Conservation (phyloP, 164 flowering plant species). For the Vitis cinerea region DNA sequence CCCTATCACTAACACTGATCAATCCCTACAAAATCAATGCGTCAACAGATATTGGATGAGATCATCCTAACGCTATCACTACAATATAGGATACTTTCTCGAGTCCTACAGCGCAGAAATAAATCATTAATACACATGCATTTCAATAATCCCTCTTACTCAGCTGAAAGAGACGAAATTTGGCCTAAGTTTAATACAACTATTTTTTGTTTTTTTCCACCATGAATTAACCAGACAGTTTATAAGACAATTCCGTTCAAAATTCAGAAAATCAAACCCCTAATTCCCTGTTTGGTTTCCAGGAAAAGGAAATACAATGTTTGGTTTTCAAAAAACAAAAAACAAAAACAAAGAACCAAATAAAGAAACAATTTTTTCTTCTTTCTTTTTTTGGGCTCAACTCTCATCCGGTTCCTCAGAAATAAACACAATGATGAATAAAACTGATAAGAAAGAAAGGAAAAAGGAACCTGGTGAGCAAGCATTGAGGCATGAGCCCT, state of each 20-base stretch:
- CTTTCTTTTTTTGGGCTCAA: not conserved
- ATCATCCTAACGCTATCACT: not conserved
- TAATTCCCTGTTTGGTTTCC: not conserved
- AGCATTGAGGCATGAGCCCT: slow-evolving; percentile 97
- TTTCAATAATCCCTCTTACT: too few relatives aligned
- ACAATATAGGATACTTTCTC: not conserved
- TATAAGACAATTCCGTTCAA: not conserved
- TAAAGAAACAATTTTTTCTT: not conserved
- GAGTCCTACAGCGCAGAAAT: not conserved
- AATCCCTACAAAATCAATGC: slow-evolving; percentile 47
- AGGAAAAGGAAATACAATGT: too few relatives aligned
- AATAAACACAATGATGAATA: not conserved
- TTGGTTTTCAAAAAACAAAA: too few relatives aligned
- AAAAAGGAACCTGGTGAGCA: slow-evolving; percentile 63
- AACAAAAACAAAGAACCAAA: too few relatives aligned
- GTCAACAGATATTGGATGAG: not conserved
- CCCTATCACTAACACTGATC: slow-evolving; percentile 62
- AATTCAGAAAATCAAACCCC: not conserved
- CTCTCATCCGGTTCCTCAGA: not conserved
- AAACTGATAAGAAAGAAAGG: not conserved
- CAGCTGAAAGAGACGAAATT: too few relatives aligned
- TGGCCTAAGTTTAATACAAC: not conserved
- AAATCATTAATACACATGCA: too few relatives aligned
- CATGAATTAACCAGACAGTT: not conserved
- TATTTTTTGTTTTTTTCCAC: not conserved